A percentile compares a stretch with the other conserved stretches of the same genome.
Evolutionary conservation across 1,139 yeast species (phyloP).

Genomic region (Suzukiozyma palmioleophila): DNA sequence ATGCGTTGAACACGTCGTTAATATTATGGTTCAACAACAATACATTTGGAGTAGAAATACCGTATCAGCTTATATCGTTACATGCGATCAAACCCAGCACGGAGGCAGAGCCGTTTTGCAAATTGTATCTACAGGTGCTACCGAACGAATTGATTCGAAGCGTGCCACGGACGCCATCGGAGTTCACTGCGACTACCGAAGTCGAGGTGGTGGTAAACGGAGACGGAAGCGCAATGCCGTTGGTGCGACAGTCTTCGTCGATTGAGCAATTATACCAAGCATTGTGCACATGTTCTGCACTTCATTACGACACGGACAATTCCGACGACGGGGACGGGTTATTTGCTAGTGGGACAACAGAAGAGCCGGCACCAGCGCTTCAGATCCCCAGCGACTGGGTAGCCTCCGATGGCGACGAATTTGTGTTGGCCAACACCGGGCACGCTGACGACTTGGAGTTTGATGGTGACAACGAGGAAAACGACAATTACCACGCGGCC

Average conservation of each 20-base stretch:
- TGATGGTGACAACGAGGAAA: conserved; percentile 12
- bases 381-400: conserved; percentile 23
- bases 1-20: conserved; percentile 35
- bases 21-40: conserved; percentile 31
- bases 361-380: conserved; percentile 11
- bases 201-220: conserved; percentile 10
- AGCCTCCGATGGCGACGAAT: conserved; percentile 7
- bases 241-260: conserved; percentile 3
- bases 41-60: conserved; percentile 34
- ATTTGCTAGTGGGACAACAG: conserved; percentile 3
- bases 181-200: conserved; percentile 18
- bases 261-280: conserved; percentile 28
- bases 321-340: conserved; percentile 14
- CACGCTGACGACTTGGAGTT: conserved; percentile 36
- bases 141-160: conserved; percentile 16
- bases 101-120: conserved; percentile 3
- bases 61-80: conserved; percentile 34
- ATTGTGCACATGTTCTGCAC: conserved; percentile 35
- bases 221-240: conserved; percentile 10
- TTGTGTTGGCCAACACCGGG: conserved; percentile 20
- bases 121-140: conserved; percentile 32
- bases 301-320: conserved; percentile 28
- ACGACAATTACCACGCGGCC: conserved; percentile 29
- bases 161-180: conserved; percentile 7
- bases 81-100: conserved; percentile 31